Evolutionary conservation across 441 rosid species (phyloP).

Genomic region (Eutrema salsugineum): DNA sequence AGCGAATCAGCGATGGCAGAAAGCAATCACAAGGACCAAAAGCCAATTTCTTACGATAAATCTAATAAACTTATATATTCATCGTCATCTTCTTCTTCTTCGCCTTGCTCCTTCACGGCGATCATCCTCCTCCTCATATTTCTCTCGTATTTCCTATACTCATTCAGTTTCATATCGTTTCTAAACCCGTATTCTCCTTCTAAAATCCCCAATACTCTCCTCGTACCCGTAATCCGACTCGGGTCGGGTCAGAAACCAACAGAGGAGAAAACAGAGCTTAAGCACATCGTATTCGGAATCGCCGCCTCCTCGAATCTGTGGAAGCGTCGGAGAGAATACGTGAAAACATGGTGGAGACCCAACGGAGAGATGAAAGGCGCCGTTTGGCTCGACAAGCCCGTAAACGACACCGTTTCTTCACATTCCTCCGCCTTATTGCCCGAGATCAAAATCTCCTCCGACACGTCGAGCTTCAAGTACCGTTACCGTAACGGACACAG

Average conservation of each 20-base stretch:
- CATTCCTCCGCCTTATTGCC: slow-evolving; percentile 29
- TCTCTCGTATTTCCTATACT: slow-evolving; percentile 35
- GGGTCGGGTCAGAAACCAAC: slow-evolving; percentile 8
- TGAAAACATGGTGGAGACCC: slow-evolving; percentile 60
- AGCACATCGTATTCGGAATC: slow-evolving; percentile 60
- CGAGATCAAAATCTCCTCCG: slow-evolving; percentile 41
- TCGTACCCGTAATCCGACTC: slow-evolving; percentile 5
- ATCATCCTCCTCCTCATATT: slow-evolving; percentile 40
- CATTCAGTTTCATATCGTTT: slow-evolving; percentile 40
- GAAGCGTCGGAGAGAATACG: slow-evolving; percentile 49
- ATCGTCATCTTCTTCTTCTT: not conserved
- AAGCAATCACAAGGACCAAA: slow-evolving; percentile 24
- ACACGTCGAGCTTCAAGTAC: slow-evolving; percentile 51
- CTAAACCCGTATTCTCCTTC: slow-evolving; percentile 36
- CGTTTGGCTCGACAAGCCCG: slow-evolving; percentile 52
- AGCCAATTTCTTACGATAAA: not conserved
- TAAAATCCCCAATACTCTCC: not conserved
- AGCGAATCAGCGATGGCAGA: slow-evolving; percentile 30
- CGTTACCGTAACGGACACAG: slow-evolving; percentile 44
- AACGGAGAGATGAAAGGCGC: slow-evolving; percentile 47
- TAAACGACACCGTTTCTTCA: slow-evolving; percentile 5
- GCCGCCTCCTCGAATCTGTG: slow-evolving; percentile 58
- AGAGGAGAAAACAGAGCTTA: slow-evolving; percentile 37
- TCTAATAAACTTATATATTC: slow-evolving; percentile 29
- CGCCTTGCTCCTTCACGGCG: slow-evolving; percentile 30